These are phyloP conservation scores for Alternaria rosae DNA, from an alignment of 2,329 filamentous ascomycete species.

Conservation along the genomic window DNA sequence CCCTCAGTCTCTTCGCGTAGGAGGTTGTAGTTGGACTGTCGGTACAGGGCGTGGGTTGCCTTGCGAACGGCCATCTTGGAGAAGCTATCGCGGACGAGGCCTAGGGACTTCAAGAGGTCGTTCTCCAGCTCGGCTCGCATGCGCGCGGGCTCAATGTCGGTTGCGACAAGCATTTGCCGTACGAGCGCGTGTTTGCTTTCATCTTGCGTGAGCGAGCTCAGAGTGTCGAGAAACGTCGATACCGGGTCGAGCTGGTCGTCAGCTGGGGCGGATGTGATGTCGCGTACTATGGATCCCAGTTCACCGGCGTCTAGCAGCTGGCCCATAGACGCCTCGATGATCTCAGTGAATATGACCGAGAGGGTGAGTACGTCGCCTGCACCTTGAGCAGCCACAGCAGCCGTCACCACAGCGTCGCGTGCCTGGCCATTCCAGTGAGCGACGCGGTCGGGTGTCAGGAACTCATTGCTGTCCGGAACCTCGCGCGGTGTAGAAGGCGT, in stretches of 20 bases:
- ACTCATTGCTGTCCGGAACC: conserved; percentile 71
- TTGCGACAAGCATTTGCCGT: conserved; percentile 73
- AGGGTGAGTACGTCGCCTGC: conserved; percentile 74
- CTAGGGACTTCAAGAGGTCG: conserved; percentile 74
- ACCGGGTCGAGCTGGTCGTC: conserved; percentile 54
- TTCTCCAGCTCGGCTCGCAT: conserved; percentile 87
- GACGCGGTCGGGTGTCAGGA: conserved; percentile 74
- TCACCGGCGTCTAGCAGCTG: conserved; percentile 71
- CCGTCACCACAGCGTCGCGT: conserved; percentile 70
- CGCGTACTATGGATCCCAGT: conserved; percentile 75
- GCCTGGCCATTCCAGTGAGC: conserved; percentile 72
- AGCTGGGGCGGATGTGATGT: conserved; percentile 68
- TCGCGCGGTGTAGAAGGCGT: conserved; percentile 19
- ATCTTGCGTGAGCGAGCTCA: conserved; percentile 79
- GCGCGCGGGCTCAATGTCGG: conserved; percentile 72
- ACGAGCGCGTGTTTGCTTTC: conserved; percentile 68
- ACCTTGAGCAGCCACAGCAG: conserved; percentile 69
- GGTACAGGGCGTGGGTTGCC: conserved; percentile 90
- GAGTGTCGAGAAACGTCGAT: conserved; percentile 80
- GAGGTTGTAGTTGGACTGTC: conserved; percentile 96
- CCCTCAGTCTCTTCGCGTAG: conserved; percentile 95
- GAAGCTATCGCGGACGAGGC: conserved; percentile 86
- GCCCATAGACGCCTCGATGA: conserved; percentile 78
- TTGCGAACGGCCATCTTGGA: conserved; percentile 83
- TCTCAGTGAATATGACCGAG: conserved; percentile 81